Base-by-base conservation (phyloP, 768 basidiomycete species). In the Auricularia sp. region DNA sequence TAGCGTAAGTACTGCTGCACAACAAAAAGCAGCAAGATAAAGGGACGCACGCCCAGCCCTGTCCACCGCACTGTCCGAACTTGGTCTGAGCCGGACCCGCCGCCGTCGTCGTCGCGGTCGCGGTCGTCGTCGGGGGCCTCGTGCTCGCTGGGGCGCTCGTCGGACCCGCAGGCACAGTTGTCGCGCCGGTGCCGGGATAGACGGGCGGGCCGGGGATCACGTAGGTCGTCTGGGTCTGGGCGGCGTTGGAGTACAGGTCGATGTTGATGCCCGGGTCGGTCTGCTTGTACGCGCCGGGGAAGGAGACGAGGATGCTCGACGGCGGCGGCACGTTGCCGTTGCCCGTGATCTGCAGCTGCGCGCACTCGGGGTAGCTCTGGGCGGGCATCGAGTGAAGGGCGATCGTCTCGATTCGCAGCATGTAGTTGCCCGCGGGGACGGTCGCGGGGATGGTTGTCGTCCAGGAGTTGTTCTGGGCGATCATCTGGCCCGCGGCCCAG, bases 401-500 rank as follows among this genome's bases (percentile, higher is more conserved):
- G 42, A 53, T 29, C 53, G 67, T 23, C 71, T 77, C 75, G 69
- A 72, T 72, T 63, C 75, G 75, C 68, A 76, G 69, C 67, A 77
- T 70, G 69, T 76, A 76, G 68, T 71, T 70, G 62, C 75, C 75
- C 23, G 68, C 69, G 54, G 75, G 72, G 42, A 75, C 68, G 4
- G 67, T 62, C 11, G 66, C 23, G 35, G 72, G 73, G 68, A 72
- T 69, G 64, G 29, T 29, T 29, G 29, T 29, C 29, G 29, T 29
- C 29, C 29, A 29, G 29, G 29, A 29, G 29, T 29, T 29, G 29
- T 29, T 29, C 29, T 29, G 29, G 29, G 29, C 29, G 62, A 79
- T 71, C 56, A 78, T 70, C 65, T 76, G 66, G 56, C 78, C 78
- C 53, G 67, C 68, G 60, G 71, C 79, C 78, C 78, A 80, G 36